phyloP scores from a whole-genome alignment of 805 yeast genomes.

The Kuraishia borneana region DNA sequence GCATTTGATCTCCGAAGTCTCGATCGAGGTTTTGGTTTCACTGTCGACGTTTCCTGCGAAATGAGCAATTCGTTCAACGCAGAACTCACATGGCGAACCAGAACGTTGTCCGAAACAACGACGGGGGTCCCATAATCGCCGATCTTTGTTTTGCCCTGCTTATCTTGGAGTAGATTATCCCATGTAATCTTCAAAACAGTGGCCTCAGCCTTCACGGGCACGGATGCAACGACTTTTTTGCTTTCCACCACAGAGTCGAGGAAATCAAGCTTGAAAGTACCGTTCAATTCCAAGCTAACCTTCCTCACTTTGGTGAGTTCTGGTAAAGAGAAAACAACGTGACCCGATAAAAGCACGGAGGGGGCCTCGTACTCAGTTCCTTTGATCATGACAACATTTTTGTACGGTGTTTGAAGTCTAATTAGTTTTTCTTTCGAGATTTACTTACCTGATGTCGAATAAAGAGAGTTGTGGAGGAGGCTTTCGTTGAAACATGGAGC shows the following conservation, averaged over 20 bases:
- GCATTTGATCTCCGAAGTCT: neutral
- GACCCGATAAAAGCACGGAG: slow-evolving; percentile 30
- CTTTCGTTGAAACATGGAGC: slow-evolving; percentile 1
- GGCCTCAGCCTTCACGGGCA: slow-evolving; percentile 25
- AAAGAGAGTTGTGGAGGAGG: slow-evolving; percentile 6
- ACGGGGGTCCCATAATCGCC: slow-evolving; percentile 30
- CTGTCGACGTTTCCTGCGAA: neutral
- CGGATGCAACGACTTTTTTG: slow-evolving; percentile 16
- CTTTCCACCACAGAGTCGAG: slow-evolving; percentile 18
- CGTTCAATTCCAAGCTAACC: slow-evolving; percentile 27
- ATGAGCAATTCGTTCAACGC: slow-evolving; percentile 7
- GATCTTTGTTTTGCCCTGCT: slow-evolving; percentile 24
- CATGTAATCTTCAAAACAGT: slow-evolving; percentile 32
- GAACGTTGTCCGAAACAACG: neutral
- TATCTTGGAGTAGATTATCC: slow-evolving; percentile 31
- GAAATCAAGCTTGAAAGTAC: slow-evolving; percentile 31
- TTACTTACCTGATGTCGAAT: slow-evolving; percentile 15
- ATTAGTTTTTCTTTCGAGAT: neutral
- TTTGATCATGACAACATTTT: slow-evolving; percentile 27
- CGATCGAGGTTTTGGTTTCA: neutral
- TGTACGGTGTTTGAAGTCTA: slow-evolving; percentile 20
- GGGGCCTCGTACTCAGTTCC: slow-evolving; percentile 36
- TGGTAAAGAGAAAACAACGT: slow-evolving; percentile 32
- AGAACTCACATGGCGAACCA: slow-evolving; percentile 1
- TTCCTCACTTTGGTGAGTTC: slow-evolving; percentile 27